phyloP scores from a whole-genome alignment of 805 yeast species.

The Kazachstania taianensis region DNA sequence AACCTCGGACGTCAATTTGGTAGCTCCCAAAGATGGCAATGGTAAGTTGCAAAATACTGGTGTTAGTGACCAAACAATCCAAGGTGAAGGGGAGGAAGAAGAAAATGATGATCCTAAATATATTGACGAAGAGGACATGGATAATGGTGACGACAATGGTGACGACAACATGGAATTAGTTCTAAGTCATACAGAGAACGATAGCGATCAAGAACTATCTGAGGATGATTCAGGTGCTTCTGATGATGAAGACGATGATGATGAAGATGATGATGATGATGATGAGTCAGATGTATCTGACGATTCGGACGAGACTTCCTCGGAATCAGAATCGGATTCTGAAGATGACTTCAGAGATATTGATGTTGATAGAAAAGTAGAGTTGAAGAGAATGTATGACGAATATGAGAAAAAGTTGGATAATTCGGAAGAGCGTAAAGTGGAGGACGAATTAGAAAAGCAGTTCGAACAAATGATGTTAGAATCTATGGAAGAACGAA shows the following conservation, averaged over 20 bases:
- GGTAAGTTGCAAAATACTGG: not conserved
- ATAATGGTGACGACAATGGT: conserved; percentile 14
- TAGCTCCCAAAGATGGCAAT: not conserved
- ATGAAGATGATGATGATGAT: conserved; percentile 15
- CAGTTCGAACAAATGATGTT: conserved; percentile 44
- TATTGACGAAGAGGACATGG: conserved; percentile 3
- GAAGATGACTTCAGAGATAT: conserved; percentile 16
- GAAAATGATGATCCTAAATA: conserved; percentile 4
- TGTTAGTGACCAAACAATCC: conserved; percentile 1
- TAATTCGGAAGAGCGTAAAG: conserved; percentile 35
- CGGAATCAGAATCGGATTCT: conserved; percentile 17
- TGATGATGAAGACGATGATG: conserved; percentile 29
- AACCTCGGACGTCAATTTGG: not conserved
- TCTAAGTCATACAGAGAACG: conserved; percentile 17
- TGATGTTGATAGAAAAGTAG: conserved; percentile 26
- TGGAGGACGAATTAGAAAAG: conserved; percentile 44
- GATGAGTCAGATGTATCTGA: conserved; percentile 12
- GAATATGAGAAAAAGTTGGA: conserved; percentile 31
- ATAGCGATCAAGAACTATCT: conserved; percentile 17
- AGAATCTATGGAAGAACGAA: conserved; percentile 39
- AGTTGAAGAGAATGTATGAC: conserved; percentile 27
- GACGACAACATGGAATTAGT: conserved; percentile 25
- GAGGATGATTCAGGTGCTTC: no score
- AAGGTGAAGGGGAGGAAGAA: conserved; percentile 5
- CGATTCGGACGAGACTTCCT: conserved; percentile 8